Conservation (phyloP, 2,329 filamentous ascomycete genomes). For the Hawksworthiomyces lignivorus region DNA sequence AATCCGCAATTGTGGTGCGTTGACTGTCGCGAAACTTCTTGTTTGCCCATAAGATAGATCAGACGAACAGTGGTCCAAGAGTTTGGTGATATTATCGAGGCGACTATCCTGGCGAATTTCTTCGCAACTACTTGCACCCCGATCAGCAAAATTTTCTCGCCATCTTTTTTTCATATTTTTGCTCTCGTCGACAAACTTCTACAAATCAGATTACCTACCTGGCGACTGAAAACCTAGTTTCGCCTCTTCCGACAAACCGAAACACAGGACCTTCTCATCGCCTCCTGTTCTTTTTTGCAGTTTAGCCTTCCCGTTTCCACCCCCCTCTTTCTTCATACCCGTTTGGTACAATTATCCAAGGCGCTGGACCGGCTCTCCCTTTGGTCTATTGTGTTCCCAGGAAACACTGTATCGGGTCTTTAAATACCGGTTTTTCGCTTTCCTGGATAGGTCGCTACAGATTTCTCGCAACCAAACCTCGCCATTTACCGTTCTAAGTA, state of each 20-base stretch:
- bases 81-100: too few species aligned
- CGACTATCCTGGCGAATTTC: too few species aligned
- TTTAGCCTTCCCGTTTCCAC: neutral
- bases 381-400: constrained; percentile 3
- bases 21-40: too few species aligned
- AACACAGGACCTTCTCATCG: neutral
- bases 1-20: too few species aligned
- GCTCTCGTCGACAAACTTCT: neutral
- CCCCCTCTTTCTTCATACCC: neutral
- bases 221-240: constrained; percentile 1
- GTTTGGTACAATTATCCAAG: constrained; percentile 3
- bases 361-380: neutral
- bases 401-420: constrained; percentile 5
- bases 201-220: constrained; percentile 4
- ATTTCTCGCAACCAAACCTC: too few species aligned
- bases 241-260: constrained; percentile 1
- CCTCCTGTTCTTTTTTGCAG: neutral
- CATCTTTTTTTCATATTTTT: neutral
- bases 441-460: too few species aligned
- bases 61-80: too few species aligned
- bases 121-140: too few species aligned
- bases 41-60: too few species aligned
- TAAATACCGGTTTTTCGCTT: constrained; percentile 4
- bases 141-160: neutral
- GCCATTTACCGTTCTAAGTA: too few species aligned